These are phyloP conservation scores for Dendrobium officinale DNA, from an alignment of 106 monocot genomes.

Conservation along the genomic window DNA sequence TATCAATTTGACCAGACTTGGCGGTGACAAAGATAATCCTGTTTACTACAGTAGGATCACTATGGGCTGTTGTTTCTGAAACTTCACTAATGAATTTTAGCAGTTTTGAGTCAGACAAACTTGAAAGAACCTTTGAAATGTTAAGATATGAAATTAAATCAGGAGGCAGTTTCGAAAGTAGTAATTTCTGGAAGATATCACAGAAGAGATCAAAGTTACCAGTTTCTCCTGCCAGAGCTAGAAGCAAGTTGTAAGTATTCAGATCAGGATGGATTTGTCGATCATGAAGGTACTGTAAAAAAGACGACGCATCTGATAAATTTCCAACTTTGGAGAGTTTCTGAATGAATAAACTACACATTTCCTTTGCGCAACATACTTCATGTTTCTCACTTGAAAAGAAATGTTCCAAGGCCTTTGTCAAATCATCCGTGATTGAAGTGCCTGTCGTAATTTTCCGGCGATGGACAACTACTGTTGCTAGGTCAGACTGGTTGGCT, in stretches of 20 bases:
- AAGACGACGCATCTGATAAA: conserved; percentile 21
- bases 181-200: conserved; percentile 52
- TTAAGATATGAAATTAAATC: conserved; percentile 42
- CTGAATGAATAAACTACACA: conserved; percentile 28
- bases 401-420: conserved; percentile 15
- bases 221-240: conserved; percentile 30
- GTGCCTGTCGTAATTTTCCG: conserved; percentile 9
- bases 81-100: conserved; percentile 47
- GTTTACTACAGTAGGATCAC: conserved; percentile 58
- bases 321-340: conserved; percentile 43
- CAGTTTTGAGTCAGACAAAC: conserved; percentile 20
- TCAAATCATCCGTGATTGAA: conserved; percentile 10
- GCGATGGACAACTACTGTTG: background rate
- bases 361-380: conserved; percentile 17
- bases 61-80: conserved; percentile 32
- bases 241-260: conserved; percentile 36
- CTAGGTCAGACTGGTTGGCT: background rate
- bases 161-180: conserved; percentile 44
- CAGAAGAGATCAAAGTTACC: conserved; percentile 34
- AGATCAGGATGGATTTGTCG: conserved; percentile 22
- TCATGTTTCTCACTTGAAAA: conserved; percentile 14
- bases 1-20: conserved; percentile 42
- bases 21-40: conserved; percentile 45
- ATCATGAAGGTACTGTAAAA: conserved; percentile 30
- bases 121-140: conserved; percentile 45